Base-by-base conservation (phyloP, 2,329 filamentous ascomycete species). In the Sclerotinia trifoliorum region DNA sequence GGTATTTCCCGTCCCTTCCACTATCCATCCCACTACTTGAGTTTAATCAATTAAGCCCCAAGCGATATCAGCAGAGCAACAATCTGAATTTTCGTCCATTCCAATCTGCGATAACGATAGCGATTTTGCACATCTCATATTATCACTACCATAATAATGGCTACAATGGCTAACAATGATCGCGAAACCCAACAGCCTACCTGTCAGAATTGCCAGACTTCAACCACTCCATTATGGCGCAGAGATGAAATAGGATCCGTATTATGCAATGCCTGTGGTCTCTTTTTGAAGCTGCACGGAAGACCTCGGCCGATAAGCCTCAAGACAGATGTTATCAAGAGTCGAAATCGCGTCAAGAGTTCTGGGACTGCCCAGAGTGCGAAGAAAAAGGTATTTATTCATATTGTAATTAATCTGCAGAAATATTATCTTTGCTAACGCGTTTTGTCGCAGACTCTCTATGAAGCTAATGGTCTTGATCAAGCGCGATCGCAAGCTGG, bases 251-350 rank as follows among this genome's bases (percentile, higher is more conserved):
- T 90, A 76, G 95, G 95, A 73, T 91, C 93, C 0, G 94, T 99
- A 49, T 90, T 99, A 65, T 99, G 95, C 88, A 99, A 99, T 82
- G 95, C 95, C 77, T 99, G 95, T 81, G 95, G 95, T 70, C 86
- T 99, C 68, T 99, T 98, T 80, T 86, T 98, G 76, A 99, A 99
- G 85, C 86, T 99, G 74, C 95, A 99, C 79, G 94, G 94, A 72
- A 91, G 94, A 35, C 88, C 95, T 70, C 90, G 95, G 68, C 95
- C 95, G 74, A 97, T 97, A 79, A 96, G 92, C 75, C 86, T 99
- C 75, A 99, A 99, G 85, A 98, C 95, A 61, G 95, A 99, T 83
- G 94, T 98, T 74, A 99, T 99, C 83, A 99, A 99, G 84, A 97
- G 94, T 83, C 93, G 95, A 77, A 99, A 99, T 81, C 89, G 95